Conservation (phyloP, 495 filamentous ascomycete genomes). For the Penicillium maclennaniae region DNA sequence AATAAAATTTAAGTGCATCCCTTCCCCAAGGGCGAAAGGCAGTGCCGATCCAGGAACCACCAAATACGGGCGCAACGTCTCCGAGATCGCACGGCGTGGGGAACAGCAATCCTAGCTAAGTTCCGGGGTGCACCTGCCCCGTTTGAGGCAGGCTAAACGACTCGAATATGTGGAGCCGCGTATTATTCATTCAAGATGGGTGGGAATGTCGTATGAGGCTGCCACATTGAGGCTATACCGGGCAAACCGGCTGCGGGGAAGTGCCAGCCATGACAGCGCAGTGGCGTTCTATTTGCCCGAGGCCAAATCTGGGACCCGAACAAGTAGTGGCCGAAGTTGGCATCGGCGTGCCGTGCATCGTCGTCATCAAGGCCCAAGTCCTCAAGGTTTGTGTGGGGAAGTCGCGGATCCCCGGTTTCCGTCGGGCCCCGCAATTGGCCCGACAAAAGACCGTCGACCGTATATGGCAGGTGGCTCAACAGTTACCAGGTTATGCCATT, state of each 20-base stretch:
- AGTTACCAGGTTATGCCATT: neutral
- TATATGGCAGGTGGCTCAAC: conserved; percentile 5
- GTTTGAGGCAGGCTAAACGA: conserved; percentile 11
- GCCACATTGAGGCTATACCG: conserved; percentile 1
- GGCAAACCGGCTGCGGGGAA: conserved; percentile 9
- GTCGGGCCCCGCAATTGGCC: conserved; percentile 8
- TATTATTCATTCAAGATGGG: conserved; percentile 3
- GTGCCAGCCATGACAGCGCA: neutral
- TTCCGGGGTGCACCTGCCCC: neutral
- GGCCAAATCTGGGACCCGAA: neutral
- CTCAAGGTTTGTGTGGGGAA: conserved; percentile 14
- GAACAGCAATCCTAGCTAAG: conserved; percentile 13
- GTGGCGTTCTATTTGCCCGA: neutral
- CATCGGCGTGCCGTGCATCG: neutral
- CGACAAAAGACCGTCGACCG: conserved; percentile 16
- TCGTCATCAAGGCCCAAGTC: conserved; percentile 15
- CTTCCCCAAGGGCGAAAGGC: conserved; percentile 1
- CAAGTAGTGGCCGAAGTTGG: neutral
- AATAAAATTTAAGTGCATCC: conserved; percentile 1
- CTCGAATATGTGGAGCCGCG: neutral
- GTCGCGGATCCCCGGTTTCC: neutral
- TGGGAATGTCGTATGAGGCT: conserved; percentile 18
- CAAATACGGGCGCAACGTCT: conserved; percentile 7
- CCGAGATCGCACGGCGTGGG: conserved; percentile 17
- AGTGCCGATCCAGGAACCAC: conserved; percentile 20